Base-by-base conservation (phyloP, 2,329 filamentous ascomycete species). In the Sphaceloma murrayae region DNA sequence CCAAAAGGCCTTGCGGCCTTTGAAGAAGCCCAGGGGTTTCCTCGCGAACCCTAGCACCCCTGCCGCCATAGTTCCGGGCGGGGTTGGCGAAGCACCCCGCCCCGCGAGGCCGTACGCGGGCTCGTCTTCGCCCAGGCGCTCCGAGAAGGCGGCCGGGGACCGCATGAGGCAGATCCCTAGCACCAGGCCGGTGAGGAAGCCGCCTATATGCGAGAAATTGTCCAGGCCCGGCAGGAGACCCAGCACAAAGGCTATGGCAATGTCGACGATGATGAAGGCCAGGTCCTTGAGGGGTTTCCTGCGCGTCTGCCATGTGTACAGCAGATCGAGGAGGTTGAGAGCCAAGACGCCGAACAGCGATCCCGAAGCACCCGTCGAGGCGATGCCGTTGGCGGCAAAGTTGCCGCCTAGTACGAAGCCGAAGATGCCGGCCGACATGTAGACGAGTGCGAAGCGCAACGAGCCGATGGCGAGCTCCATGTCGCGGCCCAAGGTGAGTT, bases 201-300 rank as follows among this genome's bases (percentile, higher is more conserved):
- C 91, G 45, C 91, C 91, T 50, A 98, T 95, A 54, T 98, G 91
- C 11, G 85, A 85, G 62, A 96, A 98, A 63, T 98, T 98, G 69
- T 98, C 91, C 34, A 98, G 67, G 6, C 88, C 89, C 0, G 91
- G 91, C 1, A 98, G 73, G 3, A 98, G 73, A 24, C 91, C 91
- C 2, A 98, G 74, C 11, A 91, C 86, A 58, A 98, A 95, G 0
- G 87, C 86, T 52, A 98, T 87, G 52, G 80, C 68, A 49, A 96
- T 77, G 56, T 95, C 88, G 46, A 95, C 65, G 34, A 88, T 50
- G 60, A 96, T 83, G 62, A 93, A 94, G 43, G 85, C 67, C n/a
- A 98, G 67, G 55, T 96, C 91, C 53, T 84, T 83, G 61, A 79
- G 72, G 0, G 91, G 91, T 22, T 72, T 80, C 32, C 68, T 68